A percentile compares a stretch with the other conserved stretches of the same genome.
These are phyloP conservation scores for Trametes coccinea DNA, from an alignment of 768 basidiomycete genomes.

Conservation along the genomic window DNA sequence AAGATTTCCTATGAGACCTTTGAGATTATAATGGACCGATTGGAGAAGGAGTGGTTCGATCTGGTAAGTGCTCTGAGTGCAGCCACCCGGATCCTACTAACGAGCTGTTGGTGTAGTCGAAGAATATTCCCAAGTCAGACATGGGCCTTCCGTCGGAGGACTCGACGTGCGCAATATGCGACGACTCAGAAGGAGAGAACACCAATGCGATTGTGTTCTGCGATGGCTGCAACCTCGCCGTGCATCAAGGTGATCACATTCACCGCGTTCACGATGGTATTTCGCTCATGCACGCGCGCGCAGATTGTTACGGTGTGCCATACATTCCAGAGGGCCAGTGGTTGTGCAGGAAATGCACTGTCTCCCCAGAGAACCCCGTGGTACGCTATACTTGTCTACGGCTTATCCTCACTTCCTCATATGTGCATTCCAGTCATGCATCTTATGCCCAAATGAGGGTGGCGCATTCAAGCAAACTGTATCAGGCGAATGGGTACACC, in stretches of 20 bases:
- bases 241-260: slow-evolving; percentile 84
- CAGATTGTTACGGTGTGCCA: slow-evolving; percentile 98
- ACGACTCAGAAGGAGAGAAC: slow-evolving; percentile 98
- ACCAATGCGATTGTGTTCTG: slow-evolving; percentile 99
- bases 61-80: slow-evolving; percentile 52
- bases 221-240: slow-evolving; percentile 97
- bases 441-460: slow-evolving; percentile 95
- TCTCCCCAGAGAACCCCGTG: slow-evolving; percentile 95
- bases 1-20: slow-evolving; percentile 82
- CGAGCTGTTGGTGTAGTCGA: slow-evolving; percentile 56
- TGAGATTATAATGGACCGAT: slow-evolving; percentile 94
- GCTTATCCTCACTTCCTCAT: no score
- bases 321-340: slow-evolving; percentile 99
- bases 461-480: slow-evolving; percentile 98
- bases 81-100: not conserved
- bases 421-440: slow-evolving; percentile 62
- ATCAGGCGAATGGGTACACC: slow-evolving; percentile 91
- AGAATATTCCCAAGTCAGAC: slow-evolving; percentile 88
- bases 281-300: not conserved
- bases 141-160: slow-evolving; percentile 91
- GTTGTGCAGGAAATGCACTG: slow-evolving; percentile 98
- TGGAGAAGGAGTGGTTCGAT: slow-evolving; percentile 99
- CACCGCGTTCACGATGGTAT: no score
- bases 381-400: slow-evolving; percentile 45
- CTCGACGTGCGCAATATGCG: slow-evolving; percentile 94